phyloP scores from a whole-genome alignment of 1,284 basidiomycete genomes.

The Wolfiporia cocos region DNA sequence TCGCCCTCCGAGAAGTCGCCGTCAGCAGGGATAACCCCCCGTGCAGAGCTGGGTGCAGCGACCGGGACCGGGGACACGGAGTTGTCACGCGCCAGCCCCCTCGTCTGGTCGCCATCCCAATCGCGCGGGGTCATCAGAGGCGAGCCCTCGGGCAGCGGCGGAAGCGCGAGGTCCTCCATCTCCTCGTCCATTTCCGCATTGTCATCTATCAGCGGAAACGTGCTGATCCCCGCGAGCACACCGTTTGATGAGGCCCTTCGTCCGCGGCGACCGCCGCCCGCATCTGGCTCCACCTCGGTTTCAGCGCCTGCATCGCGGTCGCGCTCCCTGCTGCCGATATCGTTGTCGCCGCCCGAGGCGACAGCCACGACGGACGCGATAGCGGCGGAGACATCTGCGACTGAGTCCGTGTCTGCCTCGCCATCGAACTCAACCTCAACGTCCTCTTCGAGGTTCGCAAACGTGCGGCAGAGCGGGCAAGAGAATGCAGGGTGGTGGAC shows the following conservation, averaged over 20 bases:
- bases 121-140: slow-evolving; percentile 15
- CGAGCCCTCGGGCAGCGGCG: slow-evolving; percentile 25
- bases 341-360: slow-evolving; percentile 14
- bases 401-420: slow-evolving; percentile 31
- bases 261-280: slow-evolving; percentile 5
- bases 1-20: slow-evolving; percentile 17
- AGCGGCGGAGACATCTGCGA: slow-evolving; percentile 22
- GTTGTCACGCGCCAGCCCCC: slow-evolving; percentile 13
- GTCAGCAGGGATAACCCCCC: slow-evolving; percentile 13
- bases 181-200: slow-evolving; percentile 24
- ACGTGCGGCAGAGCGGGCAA: slow-evolving; percentile 91
- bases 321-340: slow-evolving; percentile 17
- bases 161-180: slow-evolving; percentile 25
- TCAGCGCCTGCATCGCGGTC: slow-evolving; percentile 40
- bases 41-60: slow-evolving; percentile 12
- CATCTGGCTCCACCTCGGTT: slow-evolving; percentile 51
- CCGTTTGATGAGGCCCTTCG: background rate
- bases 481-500: slow-evolving; percentile 90
- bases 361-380: slow-evolving; percentile 10
- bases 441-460: slow-evolving; percentile 93
- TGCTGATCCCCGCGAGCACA: background rate
- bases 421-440: slow-evolving; percentile 88
- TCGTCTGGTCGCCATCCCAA: slow-evolving; percentile 15
- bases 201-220: background rate
- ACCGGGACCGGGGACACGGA: slow-evolving; percentile 19